Evolutionary conservation across 1,284 basidiomycete species (phyloP), one percentile per base, ranked within the genome.

Genomic region (Gomphus bonarii): DNA sequence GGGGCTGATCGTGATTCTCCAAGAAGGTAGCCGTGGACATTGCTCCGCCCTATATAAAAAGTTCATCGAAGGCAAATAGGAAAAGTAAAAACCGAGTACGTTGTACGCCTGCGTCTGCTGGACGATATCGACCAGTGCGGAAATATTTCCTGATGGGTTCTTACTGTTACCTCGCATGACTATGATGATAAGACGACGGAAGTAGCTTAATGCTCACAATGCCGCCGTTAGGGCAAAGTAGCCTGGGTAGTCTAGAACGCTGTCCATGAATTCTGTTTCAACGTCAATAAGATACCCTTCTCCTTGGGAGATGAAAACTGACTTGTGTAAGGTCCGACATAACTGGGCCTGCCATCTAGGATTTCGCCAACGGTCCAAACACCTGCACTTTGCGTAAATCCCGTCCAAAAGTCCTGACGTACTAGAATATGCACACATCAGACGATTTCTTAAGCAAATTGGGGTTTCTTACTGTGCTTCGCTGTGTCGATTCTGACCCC

Each of bases 161-260:
- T 52, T 48, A 33, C 60, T 61, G 40, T 4, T 3, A 10, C 12
- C 5, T 30, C 30, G 25, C 9, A 28, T 25, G 25, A 48, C 16
- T 20, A 25, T 20, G 20, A 2, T 4, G 28, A n/a, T 18, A 22
- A 10, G 40, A 50, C 35, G 33, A 58, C 35, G 28, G 16, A 11
- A 20, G 28, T 1, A 22, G 8, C 22, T 14, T 16, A 14, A 35
- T 36, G 68, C 67, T 20, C 66, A 58, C 63, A 74, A 72, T 0
- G 68, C 72, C 16, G 67, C 63, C 51, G 68, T 68, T 25, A 81
- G 64, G 28, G 74, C 74, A 60, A 69, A 76, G 64, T 76, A 81
- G 47, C 73, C 71, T 1, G 80, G 77, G 62, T 79, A 83, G 65
- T 82, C 77, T 51, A 82, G 70, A 31, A 80, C 67, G 28, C 75